phyloP scores from a whole-genome alignment of 768 basidiomycete species.

The Lactifluus pinguis region DNA sequence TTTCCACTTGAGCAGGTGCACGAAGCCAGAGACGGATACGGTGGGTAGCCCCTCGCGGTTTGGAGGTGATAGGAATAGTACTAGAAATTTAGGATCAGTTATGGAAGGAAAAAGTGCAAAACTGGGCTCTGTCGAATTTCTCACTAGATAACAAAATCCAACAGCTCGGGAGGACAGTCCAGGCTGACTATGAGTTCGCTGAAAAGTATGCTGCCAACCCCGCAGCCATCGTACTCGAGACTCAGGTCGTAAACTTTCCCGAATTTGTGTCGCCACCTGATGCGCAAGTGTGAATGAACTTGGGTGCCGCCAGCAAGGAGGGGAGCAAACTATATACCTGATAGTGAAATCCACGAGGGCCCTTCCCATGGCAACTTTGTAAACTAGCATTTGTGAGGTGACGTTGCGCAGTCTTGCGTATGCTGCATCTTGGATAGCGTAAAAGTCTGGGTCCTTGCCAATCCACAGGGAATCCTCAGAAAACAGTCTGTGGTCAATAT shows the following conservation, averaged over 20 bases:
- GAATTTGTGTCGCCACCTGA: conserved; percentile 42
- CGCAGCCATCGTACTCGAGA: conserved; percentile 57
- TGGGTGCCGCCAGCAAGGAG: background rate
- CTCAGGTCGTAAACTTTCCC: conserved; percentile 44
- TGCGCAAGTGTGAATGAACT: background rate
- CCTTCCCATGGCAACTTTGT: conserved; percentile 47
- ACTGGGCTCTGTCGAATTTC: conserved; percentile 18
- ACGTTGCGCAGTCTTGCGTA: conserved; percentile 41
- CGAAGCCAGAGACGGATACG: conserved; percentile 58
- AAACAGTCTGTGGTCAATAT: conserved; percentile 56
- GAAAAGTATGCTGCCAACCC: conserved; percentile 46
- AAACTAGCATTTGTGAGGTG: conserved; percentile 39
- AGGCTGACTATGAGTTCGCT: conserved; percentile 44
- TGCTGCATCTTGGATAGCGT: conserved; percentile 44
- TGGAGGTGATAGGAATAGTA: conserved; percentile 45
- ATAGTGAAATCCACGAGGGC: conserved; percentile 49
- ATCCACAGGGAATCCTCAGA: conserved; percentile 58
- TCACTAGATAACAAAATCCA: conserved; percentile 56
- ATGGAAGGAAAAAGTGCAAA: background rate
- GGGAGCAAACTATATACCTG: conserved; percentile 29
- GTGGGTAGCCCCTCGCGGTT: conserved; percentile 49
- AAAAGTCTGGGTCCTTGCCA: conserved; percentile 58
- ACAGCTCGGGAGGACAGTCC: conserved; percentile 43
- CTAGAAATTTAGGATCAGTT: conserved; percentile 25
- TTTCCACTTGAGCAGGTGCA: conserved; percentile 30